Evolutionary conservation across 2,329 filamentous ascomycete genomes (phyloP).

Genomic region (Calonectria montana): DNA sequence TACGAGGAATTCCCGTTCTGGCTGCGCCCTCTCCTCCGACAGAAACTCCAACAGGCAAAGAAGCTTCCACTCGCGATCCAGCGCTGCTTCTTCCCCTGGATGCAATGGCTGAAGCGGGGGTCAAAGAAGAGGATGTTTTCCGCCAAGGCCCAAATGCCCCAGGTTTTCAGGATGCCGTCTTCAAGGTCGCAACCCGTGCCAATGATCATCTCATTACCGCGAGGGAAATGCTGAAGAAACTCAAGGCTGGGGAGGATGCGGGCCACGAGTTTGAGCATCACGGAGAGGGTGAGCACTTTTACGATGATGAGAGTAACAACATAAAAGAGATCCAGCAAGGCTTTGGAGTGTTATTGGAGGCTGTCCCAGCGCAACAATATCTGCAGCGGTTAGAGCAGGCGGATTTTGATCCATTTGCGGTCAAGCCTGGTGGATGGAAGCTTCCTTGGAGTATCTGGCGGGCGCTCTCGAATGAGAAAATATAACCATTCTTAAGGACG

Average conservation of each 20-base stretch:
- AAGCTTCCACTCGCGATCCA: constrained; percentile 56
- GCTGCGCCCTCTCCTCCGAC: constrained; percentile 74
- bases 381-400: constrained; percentile 79
- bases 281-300: constrained; percentile 76
- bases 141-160: constrained; percentile 81
- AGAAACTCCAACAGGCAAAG: constrained; percentile 54
- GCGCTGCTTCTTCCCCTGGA: constrained; percentile 85
- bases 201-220: constrained; percentile 97
- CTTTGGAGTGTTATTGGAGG: constrained; percentile 85
- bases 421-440: constrained; percentile 76
- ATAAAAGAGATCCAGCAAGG: constrained; percentile 64
- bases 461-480: constrained; percentile 59
- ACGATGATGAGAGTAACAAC: constrained; percentile 54
- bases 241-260: constrained; percentile 78
- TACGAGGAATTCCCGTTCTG: constrained; percentile 90
- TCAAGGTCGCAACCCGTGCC: constrained; percentile 90
- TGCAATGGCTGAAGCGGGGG: constrained; percentile 83
- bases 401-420: constrained; percentile 86
- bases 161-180: constrained; percentile 89
- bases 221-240: constrained; percentile 87
- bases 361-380: constrained; percentile 82
- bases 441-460: constrained; percentile 81
- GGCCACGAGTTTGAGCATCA: constrained; percentile 92
- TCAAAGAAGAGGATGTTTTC: constrained; percentile 91
- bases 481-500: constrained; percentile 48